phyloP scores from a whole-genome alignment of 768 basidiomycete genomes.

The Boletus sensibilis region DNA sequence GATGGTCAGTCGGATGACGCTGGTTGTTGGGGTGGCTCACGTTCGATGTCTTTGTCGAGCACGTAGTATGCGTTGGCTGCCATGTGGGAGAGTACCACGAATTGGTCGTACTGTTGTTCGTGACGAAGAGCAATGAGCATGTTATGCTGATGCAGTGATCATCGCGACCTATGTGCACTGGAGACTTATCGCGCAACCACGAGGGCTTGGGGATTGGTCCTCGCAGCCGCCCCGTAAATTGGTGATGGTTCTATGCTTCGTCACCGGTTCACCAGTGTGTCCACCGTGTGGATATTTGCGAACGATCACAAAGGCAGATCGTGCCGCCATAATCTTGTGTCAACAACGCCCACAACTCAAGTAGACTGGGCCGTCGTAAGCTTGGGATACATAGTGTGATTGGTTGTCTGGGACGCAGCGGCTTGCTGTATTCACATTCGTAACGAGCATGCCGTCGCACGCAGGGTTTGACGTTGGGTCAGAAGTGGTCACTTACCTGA shows the following conservation, averaged over 20 bases:
- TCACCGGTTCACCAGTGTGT: not conserved
- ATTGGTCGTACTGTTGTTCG: not conserved
- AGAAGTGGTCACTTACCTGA: not conserved
- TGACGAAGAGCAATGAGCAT: not conserved
- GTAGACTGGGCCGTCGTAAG: too few species aligned
- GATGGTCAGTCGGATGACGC: constrained; percentile 6
- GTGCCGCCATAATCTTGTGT: not conserved
- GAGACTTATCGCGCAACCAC: not conserved
- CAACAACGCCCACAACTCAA: not conserved
- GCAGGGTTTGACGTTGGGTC: not conserved
- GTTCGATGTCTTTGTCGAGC: not conserved
- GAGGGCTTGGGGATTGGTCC: too few species aligned
- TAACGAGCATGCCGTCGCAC: not conserved
- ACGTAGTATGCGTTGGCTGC: not conserved
- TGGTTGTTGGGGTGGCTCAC: constrained; percentile 8
- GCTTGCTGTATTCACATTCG: not conserved
- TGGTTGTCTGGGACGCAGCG: too few species aligned
- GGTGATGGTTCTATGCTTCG: not conserved
- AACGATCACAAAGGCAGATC: too few species aligned
- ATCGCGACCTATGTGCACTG: not conserved
- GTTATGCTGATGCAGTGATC: not conserved
- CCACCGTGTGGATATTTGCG: not conserved
- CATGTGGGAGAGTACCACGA: not conserved
- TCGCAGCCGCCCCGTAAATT: not conserved
- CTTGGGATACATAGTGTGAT: not conserved